Evolutionary conservation across 75 land plant genomes (phyloP).

Genomic region (Selaginella tamariscina): DNA sequence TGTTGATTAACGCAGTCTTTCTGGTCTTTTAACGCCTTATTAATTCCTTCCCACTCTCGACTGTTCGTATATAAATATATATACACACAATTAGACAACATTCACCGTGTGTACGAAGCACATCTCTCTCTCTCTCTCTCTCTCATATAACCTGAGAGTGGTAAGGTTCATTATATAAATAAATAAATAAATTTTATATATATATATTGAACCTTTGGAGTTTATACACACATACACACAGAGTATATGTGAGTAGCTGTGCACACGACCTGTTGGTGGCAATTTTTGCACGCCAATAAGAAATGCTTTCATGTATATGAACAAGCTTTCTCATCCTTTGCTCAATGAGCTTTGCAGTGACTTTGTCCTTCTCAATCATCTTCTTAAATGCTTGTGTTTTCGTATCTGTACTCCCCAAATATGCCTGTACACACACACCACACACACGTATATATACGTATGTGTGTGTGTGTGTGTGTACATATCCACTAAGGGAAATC

Average conservation of each 20-base stretch:
- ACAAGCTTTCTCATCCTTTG: constrained; percentile 33
- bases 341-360: constrained; percentile 29
- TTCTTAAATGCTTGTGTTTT: constrained; percentile 26
- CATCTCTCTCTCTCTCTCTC: too few species aligned
- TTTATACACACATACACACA: background rate
- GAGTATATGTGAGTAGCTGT: too few species aligned
- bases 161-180: too few species aligned
- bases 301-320: constrained; percentile 27
- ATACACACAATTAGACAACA: too few species aligned
- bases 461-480: too few species aligned
- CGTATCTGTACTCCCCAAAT: constrained; percentile 24
- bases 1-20: constrained; percentile 26
- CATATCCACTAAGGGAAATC: too few species aligned
- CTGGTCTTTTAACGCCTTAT: constrained; percentile 23
- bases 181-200: too few species aligned
- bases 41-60: constrained; percentile 25
- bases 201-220: background rate
- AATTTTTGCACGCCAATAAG: constrained; percentile 30
- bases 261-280: constrained; percentile 22
- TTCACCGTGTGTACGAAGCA: too few species aligned
- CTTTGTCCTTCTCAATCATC: constrained; percentile 27
- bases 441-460: too few species aligned
- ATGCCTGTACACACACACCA: too few species aligned
- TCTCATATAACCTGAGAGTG: too few species aligned
- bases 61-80: constrained; percentile 13